These are phyloP conservation scores for Hura crepitans DNA, from an alignment of 441 rosid species.

Conservation along the genomic window DNA sequence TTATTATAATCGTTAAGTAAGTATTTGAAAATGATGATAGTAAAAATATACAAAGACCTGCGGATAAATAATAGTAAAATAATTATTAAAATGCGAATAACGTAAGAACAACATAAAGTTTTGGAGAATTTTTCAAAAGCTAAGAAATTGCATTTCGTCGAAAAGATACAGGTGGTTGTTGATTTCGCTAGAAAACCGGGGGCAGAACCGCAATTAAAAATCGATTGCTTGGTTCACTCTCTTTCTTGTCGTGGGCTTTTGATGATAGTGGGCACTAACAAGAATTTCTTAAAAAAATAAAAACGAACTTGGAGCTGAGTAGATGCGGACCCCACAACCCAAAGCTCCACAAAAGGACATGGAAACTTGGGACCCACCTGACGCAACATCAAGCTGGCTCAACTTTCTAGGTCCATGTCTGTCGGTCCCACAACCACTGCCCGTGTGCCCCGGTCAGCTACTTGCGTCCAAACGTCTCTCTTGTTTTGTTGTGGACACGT, in stretches of 20 bases:
- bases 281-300: not conserved
- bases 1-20: too few species aligned
- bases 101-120: too few species aligned
- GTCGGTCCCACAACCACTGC: constrained; percentile 40
- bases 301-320: constrained; percentile 46
- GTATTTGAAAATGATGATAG: too few species aligned
- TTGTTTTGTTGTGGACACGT: constrained; percentile 29
- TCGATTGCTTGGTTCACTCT: not conserved
- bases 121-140: too few species aligned
- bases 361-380: constrained; percentile 33
- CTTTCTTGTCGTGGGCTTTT: not conserved
- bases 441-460: constrained; percentile 25
- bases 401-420: constrained; percentile 34
- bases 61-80: too few species aligned
- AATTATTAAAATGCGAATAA: too few species aligned
- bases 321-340: constrained; percentile 36
- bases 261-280: constrained; percentile 3
- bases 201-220: not conserved
- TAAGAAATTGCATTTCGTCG: too few species aligned
- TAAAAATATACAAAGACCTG: too few species aligned
- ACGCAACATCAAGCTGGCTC: constrained; percentile 31
- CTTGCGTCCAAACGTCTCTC: not conserved
- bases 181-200: too few species aligned
- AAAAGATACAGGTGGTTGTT: too few species aligned
- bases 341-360: not conserved